Percentiles rank a stretch among this genome's conserved stretches.
phyloP scores from a whole-genome alignment of 352 stramenopile genomes.

The Globisporangium middletonii region DNA sequence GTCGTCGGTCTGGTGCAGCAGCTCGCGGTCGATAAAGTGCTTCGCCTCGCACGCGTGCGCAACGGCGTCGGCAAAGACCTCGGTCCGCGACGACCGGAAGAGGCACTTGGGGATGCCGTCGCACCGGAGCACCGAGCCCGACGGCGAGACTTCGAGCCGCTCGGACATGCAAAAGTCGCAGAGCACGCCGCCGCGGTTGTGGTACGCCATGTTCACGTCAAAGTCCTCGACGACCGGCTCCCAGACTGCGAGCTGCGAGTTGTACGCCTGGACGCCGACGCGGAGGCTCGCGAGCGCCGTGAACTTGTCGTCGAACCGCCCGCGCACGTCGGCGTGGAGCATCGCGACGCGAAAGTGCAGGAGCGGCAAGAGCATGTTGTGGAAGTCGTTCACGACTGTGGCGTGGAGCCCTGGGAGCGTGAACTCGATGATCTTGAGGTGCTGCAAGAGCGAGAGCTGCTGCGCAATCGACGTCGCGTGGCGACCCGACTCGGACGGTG shows the following conservation, averaged over 20 bases:
- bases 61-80: constrained; percentile 59
- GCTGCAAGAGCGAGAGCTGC: constrained; percentile 35
- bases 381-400: constrained; percentile 83
- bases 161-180: constrained; percentile 81
- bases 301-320: constrained; percentile 53
- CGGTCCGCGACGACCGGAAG: constrained; percentile 56
- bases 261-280: constrained; percentile 78
- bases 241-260: constrained; percentile 83
- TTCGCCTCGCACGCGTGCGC: constrained; percentile 70
- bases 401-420: constrained; percentile 69
- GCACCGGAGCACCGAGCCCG: constrained; percentile 45
- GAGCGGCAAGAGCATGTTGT: constrained; percentile 82
- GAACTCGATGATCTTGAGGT: constrained; percentile 76
- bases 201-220: constrained; percentile 67
- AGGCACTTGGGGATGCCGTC: constrained; percentile 70
- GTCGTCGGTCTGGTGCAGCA: constrained; percentile 54
- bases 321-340: constrained; percentile 64
- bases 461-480: constrained; percentile 8
- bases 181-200: constrained; percentile 57
- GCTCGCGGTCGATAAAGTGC: constrained; percentile 80
- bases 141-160: constrained; percentile 50
- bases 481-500: too few relatives aligned
- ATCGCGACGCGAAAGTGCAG: constrained; percentile 67
- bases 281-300: constrained; percentile 56
- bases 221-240: constrained; percentile 83